Percentiles rank a stretch among this genome's conserved stretches.
These are phyloP conservation scores for Fusarium sororula DNA, from an alignment of 2,329 filamentous ascomycete genomes.

Conservation along the genomic window DNA sequence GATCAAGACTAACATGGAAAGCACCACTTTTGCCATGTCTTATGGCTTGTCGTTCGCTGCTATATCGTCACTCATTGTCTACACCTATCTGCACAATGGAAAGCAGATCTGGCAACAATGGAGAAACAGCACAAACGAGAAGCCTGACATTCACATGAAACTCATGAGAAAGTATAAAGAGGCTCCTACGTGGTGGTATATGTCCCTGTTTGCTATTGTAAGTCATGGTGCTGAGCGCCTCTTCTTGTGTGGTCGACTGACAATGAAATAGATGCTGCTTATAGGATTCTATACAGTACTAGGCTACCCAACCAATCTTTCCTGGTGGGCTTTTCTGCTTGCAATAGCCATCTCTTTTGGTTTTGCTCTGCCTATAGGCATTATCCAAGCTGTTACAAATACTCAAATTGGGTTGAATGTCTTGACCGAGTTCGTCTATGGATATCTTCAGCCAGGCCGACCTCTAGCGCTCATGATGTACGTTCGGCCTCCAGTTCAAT, in stretches of 20 bases:
- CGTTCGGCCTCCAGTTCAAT: slow-evolving; percentile 20
- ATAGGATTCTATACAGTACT: slow-evolving; percentile 65
- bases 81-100: slow-evolving; percentile 73
- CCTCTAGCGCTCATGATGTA: slow-evolving; percentile 79
- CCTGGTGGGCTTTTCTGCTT: slow-evolving; percentile 78
- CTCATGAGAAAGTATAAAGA: slow-evolving; percentile 71
- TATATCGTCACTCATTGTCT: slow-evolving; percentile 73
- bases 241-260: slow-evolving; percentile 13
- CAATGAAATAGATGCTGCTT: slow-evolving; percentile 56
- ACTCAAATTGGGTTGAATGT: slow-evolving; percentile 79
- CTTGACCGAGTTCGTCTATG: slow-evolving; percentile 77
- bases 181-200: slow-evolving; percentile 72
- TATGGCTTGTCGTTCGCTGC: slow-evolving; percentile 79
- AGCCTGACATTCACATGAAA: slow-evolving; percentile 71
- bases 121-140: slow-evolving; percentile 65
- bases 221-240: slow-evolving; percentile 35
- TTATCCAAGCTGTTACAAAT: slow-evolving; percentile 75
- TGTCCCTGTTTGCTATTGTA: slow-evolving; percentile 64
- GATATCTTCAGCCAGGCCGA: slow-evolving; percentile 77
- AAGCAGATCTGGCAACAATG: slow-evolving; percentile 72
- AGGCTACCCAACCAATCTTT: slow-evolving; percentile 71
- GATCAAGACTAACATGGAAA: slow-evolving; percentile 44
- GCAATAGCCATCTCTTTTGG: slow-evolving; percentile 70
- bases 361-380: slow-evolving; percentile 73
- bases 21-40: slow-evolving; percentile 74